Percentiles rank a stretch among this genome's conserved stretches.
phyloP scores from a whole-genome alignment of 768 basidiomycete species.

The Myochromella boudieri region DNA sequence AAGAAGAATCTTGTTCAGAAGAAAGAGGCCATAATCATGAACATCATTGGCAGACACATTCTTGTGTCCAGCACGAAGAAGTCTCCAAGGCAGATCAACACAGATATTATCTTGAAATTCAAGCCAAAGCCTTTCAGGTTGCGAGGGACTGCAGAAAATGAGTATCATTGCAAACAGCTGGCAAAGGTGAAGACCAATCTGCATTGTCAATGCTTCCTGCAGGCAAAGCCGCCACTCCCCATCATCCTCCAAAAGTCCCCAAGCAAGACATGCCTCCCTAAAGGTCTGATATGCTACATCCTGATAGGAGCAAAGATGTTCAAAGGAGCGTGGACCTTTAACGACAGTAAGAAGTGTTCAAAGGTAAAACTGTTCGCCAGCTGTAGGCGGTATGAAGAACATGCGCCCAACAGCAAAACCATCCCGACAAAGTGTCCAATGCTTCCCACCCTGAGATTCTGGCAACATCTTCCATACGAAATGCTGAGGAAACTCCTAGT shows the following conservation, averaged over 20 bases:
- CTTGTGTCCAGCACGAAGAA: constrained; percentile 12
- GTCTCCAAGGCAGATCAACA: constrained; percentile 33
- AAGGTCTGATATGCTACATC: constrained; percentile 27
- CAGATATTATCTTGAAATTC: constrained; percentile 34
- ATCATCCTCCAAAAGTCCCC: constrained; percentile 47
- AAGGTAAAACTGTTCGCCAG: constrained; percentile 41
- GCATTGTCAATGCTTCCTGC: constrained; percentile 35
- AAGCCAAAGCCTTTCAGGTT: constrained; percentile 39
- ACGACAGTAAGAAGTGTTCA: constrained; percentile 37
- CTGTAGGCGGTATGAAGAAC: constrained; percentile 34
- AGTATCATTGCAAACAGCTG: constrained; percentile 41
- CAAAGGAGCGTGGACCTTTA: constrained; percentile 30
- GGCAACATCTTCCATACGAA: constrained; percentile 28
- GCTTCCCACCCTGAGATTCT: not conserved
- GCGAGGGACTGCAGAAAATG: constrained; percentile 21
- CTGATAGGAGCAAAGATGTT: constrained; percentile 20
- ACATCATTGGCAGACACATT: constrained; percentile 26
- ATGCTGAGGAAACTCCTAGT: constrained; percentile 39
- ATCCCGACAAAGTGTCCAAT: constrained; percentile 28
- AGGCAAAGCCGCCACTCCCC: constrained; percentile 42
- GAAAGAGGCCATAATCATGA: too few species aligned
- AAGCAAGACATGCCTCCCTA: constrained; percentile 38
- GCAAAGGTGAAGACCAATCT: constrained; percentile 33
- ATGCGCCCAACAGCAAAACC: constrained; percentile 39
- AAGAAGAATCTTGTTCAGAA: too few species aligned